A percentile compares a stretch with the other conserved stretches of the same genome.
Evolutionary conservation across 768 basidiomycete species (phyloP).

Genomic region (Mycena vulgaris): DNA sequence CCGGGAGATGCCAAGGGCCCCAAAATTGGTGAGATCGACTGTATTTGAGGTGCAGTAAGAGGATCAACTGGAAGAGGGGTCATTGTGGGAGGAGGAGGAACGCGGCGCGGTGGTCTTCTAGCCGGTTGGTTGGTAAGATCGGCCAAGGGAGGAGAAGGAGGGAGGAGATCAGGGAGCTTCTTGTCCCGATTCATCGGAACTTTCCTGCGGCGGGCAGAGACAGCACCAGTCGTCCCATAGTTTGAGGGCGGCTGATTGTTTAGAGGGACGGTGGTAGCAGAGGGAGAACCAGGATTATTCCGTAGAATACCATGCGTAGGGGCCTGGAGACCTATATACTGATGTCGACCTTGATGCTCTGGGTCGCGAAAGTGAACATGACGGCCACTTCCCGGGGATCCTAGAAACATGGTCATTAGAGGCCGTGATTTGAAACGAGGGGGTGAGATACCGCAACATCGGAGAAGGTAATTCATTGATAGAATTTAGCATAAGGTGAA

Average conservation of each 20-base stretch:
- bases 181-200: neutral
- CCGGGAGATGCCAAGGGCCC: neutral
- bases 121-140: neutral
- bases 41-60: neutral
- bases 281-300: too few relatives aligned
- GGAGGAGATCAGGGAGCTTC: neutral
- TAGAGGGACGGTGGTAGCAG: neutral
- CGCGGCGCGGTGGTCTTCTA: neutral
- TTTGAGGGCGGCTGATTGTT: neutral
- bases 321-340: neutral
- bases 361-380: slow-evolving; percentile 1
- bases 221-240: neutral
- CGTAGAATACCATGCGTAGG: neutral
- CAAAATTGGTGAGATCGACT: neutral
- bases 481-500: neutral
- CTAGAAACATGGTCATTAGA: neutral
- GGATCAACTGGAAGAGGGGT: neutral
- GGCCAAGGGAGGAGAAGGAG: neutral
- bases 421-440: neutral
- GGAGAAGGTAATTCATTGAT: neutral
- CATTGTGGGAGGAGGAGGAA: neutral
- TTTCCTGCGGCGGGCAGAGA: too few relatives aligned
- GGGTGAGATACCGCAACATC: neutral
- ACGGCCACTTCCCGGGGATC: neutral
- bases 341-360: slow-evolving; percentile 4